phyloP scores from a whole-genome alignment of 306 rosid species.

The Rosa lucieae region DNA sequence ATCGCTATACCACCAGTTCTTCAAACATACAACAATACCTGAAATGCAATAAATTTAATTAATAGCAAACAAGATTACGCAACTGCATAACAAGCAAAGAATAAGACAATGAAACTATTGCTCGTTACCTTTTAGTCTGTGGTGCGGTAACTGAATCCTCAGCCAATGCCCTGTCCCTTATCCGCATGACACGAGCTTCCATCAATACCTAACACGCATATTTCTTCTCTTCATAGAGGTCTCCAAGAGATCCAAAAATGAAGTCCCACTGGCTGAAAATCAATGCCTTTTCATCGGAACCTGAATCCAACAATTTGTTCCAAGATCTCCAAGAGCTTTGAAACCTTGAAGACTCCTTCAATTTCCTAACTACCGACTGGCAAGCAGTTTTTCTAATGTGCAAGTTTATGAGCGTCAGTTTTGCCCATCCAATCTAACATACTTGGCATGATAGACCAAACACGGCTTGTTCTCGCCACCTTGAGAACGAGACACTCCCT shows the following conservation, averaged over 20 bases:
- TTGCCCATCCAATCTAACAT: conserved; percentile 52
- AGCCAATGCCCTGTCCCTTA: no score
- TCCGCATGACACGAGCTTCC: no score
- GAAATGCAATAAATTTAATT: conserved; percentile 4
- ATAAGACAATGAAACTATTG: not conserved
- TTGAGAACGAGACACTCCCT: conserved; percentile 70
- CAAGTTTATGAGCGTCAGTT: conserved; percentile 57
- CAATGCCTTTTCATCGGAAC: conserved; percentile 61
- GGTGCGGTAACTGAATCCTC: no score
- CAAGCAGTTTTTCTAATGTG: conserved; percentile 54
- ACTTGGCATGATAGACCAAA: no score
- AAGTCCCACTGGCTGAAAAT: conserved; percentile 87
- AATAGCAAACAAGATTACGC: not conserved
- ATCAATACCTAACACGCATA: conserved; percentile 61
- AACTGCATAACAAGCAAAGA: no score
- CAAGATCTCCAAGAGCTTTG: conserved; percentile 60
- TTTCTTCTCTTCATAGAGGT: conserved; percentile 52
- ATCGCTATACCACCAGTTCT: conserved; percentile 64
- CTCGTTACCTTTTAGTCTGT: conserved; percentile 49
- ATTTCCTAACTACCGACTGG: no score
- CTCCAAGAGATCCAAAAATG: conserved; percentile 73
- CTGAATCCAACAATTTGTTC: conserved; percentile 33
- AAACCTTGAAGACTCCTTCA: conserved; percentile 80
- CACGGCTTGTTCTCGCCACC: no score
- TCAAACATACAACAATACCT: conserved; percentile 78